Conservation (phyloP, 2,329 filamentous ascomycete genomes). For the Sordariomycetes sp. region DNA sequence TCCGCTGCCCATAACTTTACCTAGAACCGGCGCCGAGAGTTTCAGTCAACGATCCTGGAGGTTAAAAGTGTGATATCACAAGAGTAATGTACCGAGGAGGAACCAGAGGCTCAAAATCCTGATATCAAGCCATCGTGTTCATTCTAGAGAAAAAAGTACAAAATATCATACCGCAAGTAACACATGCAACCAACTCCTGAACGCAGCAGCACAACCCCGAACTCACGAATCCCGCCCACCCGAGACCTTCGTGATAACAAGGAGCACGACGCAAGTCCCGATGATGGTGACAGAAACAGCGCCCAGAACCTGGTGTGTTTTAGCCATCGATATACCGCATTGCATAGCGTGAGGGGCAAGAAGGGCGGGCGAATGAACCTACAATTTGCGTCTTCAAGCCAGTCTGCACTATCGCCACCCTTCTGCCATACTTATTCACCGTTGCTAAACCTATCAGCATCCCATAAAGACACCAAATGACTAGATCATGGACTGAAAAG, state of each 20-base stretch:
- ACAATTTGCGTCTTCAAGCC: conserved; percentile 89
- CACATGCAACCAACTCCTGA: not conserved
- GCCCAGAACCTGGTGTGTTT: conserved; percentile 41
- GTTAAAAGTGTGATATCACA: too few relatives aligned
- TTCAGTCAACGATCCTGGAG: too few relatives aligned
- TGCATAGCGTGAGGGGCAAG: not conserved
- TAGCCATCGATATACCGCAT: not conserved
- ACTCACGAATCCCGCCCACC: conserved; percentile 1
- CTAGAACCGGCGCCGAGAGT: too few relatives aligned
- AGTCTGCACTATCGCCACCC: conserved; percentile 76
- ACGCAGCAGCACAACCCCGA: not conserved
- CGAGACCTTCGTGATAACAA: conserved; percentile 35
- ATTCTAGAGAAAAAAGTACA: not conserved
- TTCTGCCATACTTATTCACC: conserved; percentile 68
- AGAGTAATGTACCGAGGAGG: not conserved
- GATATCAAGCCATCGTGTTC: not conserved
- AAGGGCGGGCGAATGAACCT: conserved; percentile 13
- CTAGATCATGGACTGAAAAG: not conserved
- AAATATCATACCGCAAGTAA: not conserved
- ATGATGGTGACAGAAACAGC: conserved; percentile 53
- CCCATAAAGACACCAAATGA: not conserved
- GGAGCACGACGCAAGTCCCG: conserved; percentile 52
- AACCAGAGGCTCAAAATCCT: not conserved
- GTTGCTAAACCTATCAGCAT: conserved; percentile 34
- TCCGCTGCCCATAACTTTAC: too few relatives aligned